phyloP scores from a whole-genome alignment of 2,329 filamentous ascomycete species.

The Rachicladosporium sp. region DNA sequence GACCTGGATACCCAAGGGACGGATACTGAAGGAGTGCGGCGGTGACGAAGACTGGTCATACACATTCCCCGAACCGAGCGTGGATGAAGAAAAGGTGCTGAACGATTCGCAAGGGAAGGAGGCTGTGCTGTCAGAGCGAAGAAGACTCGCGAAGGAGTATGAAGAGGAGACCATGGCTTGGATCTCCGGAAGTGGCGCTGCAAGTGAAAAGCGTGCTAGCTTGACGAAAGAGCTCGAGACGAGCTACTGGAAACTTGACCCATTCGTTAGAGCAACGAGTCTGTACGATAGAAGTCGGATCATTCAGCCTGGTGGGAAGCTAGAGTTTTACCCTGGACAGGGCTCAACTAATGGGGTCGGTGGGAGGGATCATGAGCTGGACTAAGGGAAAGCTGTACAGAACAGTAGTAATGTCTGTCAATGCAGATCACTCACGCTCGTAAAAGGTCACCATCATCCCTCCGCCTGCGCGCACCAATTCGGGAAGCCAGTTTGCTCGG shows the following conservation, averaged over 20 bases:
- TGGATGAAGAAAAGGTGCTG: slow-evolving; percentile 67
- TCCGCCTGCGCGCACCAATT: too few species aligned
- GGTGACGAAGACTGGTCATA: slow-evolving; percentile 80
- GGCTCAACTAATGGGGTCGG: slow-evolving; percentile 14
- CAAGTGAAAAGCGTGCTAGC: slow-evolving; percentile 17
- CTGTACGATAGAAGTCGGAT: slow-evolving; percentile 73
- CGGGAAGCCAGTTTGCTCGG: too few species aligned
- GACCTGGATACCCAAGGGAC: slow-evolving; percentile 56
- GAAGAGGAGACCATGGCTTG: slow-evolving; percentile 65
- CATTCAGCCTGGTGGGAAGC: slow-evolving; percentile 52
- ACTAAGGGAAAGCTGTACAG: slow-evolving; percentile 11
- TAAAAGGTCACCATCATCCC: too few species aligned
- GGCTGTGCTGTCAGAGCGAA: slow-evolving; percentile 50
- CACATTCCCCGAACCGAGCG: slow-evolving; percentile 61
- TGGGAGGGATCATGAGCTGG: slow-evolving; percentile 21
- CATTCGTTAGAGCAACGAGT: slow-evolving; percentile 70
- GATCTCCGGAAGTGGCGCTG: slow-evolving; percentile 44
- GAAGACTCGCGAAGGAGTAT: slow-evolving; percentile 56
- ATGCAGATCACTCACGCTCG: too few species aligned
- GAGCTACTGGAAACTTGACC: slow-evolving; percentile 85
- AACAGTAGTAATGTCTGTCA: too few species aligned
- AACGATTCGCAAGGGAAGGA: slow-evolving; percentile 50
- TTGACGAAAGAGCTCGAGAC: slow-evolving; percentile 44
- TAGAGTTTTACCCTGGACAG: slow-evolving; percentile 54
- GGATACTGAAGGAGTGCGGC: slow-evolving; percentile 72